Conservation (phyloP, 108 stramenopile species). For the Nannochloropsis salina region DNA sequence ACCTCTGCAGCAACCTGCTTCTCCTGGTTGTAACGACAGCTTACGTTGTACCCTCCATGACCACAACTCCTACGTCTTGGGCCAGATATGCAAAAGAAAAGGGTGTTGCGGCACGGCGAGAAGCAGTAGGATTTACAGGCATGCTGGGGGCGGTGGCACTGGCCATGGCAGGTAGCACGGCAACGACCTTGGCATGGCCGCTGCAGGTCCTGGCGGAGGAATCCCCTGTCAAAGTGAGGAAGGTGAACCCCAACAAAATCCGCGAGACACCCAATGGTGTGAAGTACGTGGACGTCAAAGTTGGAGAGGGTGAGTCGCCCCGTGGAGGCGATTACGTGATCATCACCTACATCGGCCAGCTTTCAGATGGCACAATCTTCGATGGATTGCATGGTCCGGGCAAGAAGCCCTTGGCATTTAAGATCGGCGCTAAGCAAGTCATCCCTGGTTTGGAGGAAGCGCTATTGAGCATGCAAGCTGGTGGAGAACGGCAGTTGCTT, state of each 20-base stretch:
- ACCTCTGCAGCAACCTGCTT: not conserved
- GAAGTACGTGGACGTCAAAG: not conserved
- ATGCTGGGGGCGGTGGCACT: not conserved
- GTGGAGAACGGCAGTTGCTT: slow-evolving; percentile 46
- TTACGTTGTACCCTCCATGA: not conserved
- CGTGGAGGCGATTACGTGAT: not conserved
- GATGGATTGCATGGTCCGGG: slow-evolving; percentile 35
- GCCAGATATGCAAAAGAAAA: not conserved
- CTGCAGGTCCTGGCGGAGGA: slow-evolving; percentile 1
- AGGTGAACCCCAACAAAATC: not conserved
- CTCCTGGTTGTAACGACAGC: not conserved
- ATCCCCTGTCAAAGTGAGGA: not conserved
- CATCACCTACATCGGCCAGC: slow-evolving; percentile 3
- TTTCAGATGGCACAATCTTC: slow-evolving; percentile 39
- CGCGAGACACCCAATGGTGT: not conserved
- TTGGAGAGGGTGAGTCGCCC: not conserved
- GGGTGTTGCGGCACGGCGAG: not conserved
- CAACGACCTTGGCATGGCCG: not conserved
- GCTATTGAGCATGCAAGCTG: slow-evolving; percentile 38
- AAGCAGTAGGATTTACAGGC: not conserved
- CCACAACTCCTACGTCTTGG: not conserved
- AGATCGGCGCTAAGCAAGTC: slow-evolving; percentile 37
- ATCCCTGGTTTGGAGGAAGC: slow-evolving; percentile 48
- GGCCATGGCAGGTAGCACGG: not conserved
- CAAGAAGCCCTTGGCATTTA: slow-evolving; percentile 45